A percentile compares a stretch with the other conserved stretches of the same genome.
Evolutionary conservation across 371 early-diverging fungal genomes (phyloP).

Genomic region (Haplosporangium sp.): DNA sequence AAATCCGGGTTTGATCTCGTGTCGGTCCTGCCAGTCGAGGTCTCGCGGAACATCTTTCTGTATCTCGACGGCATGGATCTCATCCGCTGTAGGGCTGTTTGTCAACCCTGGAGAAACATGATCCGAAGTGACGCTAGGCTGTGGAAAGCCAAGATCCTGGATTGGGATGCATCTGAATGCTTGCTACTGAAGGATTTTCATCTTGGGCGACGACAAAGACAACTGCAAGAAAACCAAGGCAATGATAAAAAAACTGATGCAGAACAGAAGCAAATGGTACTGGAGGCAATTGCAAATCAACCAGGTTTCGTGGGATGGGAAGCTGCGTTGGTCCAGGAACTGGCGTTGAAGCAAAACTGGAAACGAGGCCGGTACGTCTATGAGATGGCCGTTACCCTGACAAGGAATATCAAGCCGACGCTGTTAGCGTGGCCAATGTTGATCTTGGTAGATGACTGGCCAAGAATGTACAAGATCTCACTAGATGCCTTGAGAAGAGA

Average conservation of each 20-base stretch:
- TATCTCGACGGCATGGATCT: conserved; percentile 36
- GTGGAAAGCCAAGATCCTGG: conserved; percentile 30
- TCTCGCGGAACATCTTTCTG: conserved; percentile 25
- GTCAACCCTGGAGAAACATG: conserved; percentile 35
- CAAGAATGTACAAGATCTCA: conserved; percentile 16
- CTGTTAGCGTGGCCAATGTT: conserved; percentile 39
- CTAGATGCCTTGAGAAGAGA: conserved; percentile 13
- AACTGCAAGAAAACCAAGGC: neutral
- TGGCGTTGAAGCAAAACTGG: conserved; percentile 31
- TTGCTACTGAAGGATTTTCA: conserved; percentile 18
- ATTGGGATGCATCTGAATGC: conserved; percentile 30
- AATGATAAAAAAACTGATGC: too few species aligned
- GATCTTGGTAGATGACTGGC: conserved; percentile 26
- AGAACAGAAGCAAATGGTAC: neutral
- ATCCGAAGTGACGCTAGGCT: conserved; percentile 13
- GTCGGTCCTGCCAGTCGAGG: conserved; percentile 28
- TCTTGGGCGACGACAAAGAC: neutral
- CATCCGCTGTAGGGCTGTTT: conserved; percentile 36
- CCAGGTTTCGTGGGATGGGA: conserved; percentile 35
- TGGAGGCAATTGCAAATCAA: conserved; percentile 13
- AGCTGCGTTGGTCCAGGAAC: conserved; percentile 18
- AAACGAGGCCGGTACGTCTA: conserved; percentile 20
- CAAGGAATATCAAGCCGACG: conserved; percentile 25
- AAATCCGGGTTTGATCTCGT: conserved; percentile 37
- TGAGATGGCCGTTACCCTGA: conserved; percentile 15